Percentiles rank a stretch among this genome's conserved stretches.
Evolutionary conservation across 2,329 filamentous ascomycete species (phyloP).

Genomic region (Fusarium torulosum): DNA sequence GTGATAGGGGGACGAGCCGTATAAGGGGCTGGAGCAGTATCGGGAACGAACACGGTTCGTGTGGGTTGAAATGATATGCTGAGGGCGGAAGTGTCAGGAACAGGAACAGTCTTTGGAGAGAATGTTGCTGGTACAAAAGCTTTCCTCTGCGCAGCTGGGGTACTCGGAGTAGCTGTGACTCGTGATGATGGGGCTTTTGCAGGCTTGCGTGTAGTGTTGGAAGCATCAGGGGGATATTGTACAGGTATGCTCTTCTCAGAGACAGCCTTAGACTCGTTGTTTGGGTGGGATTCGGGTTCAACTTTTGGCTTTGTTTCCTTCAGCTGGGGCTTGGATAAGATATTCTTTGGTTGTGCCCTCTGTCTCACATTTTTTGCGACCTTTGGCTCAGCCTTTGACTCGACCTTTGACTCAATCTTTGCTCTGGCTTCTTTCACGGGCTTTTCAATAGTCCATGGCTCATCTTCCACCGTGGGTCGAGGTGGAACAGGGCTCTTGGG

Average conservation of each 20-base stretch:
- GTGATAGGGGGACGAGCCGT: conserved; percentile 23
- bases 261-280: not conserved
- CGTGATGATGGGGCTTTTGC: not conserved
- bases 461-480: conserved; percentile 16
- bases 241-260: not conserved
- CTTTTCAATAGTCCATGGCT: not conserved
- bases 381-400: not conserved
- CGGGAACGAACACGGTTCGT: conserved; percentile 6
- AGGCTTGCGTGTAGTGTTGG: not conserved
- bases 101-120: not conserved
- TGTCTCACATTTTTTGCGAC: not conserved
- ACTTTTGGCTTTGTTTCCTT: not conserved
- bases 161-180: not conserved
- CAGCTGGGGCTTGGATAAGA: not conserved
- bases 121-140: not conserved
- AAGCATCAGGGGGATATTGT: not conserved
- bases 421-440: not conserved
- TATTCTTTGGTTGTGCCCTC: not conserved
- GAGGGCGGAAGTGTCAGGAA: not conserved
- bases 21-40: conserved; percentile 19
- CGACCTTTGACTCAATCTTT: not conserved
- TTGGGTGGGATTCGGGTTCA: not conserved
- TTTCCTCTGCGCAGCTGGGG: not conserved
- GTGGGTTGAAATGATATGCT: conserved; percentile 8
- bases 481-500: not conserved